Conservation (phyloP, 129 eudicot genomes). For the Helianthus tuberosus region DNA sequence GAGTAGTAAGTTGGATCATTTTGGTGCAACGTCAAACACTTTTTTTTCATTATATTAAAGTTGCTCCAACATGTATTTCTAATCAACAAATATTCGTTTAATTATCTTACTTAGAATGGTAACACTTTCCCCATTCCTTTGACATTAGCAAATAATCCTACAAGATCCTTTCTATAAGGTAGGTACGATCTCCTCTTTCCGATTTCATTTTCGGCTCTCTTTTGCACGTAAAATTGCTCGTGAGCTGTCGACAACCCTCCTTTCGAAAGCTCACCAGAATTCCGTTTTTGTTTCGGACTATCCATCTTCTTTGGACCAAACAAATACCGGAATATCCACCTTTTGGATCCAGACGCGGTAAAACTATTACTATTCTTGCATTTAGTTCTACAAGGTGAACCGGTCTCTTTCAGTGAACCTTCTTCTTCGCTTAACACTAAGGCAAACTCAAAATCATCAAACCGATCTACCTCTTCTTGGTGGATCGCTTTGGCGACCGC, state of each 20-base stretch:
- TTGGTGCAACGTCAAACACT: too few relatives aligned
- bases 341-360: conserved; percentile 61
- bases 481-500: too few relatives aligned
- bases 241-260: conserved; percentile 22
- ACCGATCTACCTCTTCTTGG: conserved; percentile 16
- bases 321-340: conserved; percentile 60
- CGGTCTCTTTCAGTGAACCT: conserved; percentile 11
- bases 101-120: too few relatives aligned
- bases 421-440: conserved; percentile 21
- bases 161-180: too few relatives aligned
- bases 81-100: too few relatives aligned
- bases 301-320: conserved; percentile 36
- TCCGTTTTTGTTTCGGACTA: too few relatives aligned
- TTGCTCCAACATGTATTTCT: too few relatives aligned
- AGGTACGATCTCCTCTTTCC: conserved; percentile 60
- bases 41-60: too few relatives aligned
- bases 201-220: conserved; percentile 49
- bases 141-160: too few relatives aligned
- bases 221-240: conserved; percentile 47
- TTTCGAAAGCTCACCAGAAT: conserved; percentile 21
- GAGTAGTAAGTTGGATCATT: too few relatives aligned
- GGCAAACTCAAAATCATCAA: conserved; percentile 54
- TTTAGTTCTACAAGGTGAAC: neutral
- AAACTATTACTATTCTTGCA: conserved; percentile 65
- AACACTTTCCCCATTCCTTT: conserved; percentile 32